Evolutionary conservation across 1,284 basidiomycete genomes (phyloP).

Genomic region (Clitocybe nebularis): DNA sequence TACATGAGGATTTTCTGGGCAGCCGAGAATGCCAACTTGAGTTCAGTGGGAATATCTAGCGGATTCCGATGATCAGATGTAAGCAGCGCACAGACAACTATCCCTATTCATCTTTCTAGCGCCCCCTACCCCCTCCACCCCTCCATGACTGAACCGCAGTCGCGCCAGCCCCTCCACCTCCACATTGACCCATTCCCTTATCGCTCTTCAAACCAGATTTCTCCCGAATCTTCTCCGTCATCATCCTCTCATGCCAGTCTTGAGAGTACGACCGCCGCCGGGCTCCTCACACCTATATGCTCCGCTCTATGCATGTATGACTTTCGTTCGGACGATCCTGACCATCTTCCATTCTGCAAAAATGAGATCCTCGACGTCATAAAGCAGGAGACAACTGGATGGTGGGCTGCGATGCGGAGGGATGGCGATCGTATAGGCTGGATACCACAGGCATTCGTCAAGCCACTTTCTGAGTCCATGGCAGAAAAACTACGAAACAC

Average conservation of each 20-base stretch:
- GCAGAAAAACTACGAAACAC: conserved; percentile 38
- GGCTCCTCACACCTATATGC: conserved; percentile 30
- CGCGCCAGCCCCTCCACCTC: conserved; percentile 43
- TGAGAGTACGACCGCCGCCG: conserved; percentile 24
- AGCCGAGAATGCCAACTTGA: too few species aligned
- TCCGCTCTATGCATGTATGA: conserved; percentile 65
- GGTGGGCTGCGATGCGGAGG: conserved; percentile 73
- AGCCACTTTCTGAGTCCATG: conserved; percentile 40
- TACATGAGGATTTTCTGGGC: too few species aligned
- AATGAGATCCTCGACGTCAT: conserved; percentile 66
- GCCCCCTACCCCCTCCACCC: neutral
- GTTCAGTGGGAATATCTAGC: neutral
- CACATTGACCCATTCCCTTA: conserved; percentile 45
- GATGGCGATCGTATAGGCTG: conserved; percentile 57
- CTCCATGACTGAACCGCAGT: conserved; percentile 19
- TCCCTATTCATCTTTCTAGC: too few species aligned
- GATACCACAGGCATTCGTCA: conserved; percentile 63
- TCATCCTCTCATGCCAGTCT: conserved; percentile 25
- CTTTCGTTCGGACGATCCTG: conserved; percentile 56
- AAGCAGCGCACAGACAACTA: neutral
- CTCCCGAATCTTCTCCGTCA: conserved; percentile 27
- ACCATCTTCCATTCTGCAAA: conserved; percentile 58
- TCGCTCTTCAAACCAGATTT: conserved; percentile 18
- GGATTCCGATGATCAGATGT: conserved; percentile 2
- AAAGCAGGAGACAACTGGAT: conserved; percentile 66